These are phyloP conservation scores for Euptelea pleiosperma DNA, from an alignment of 164 flowering plant species.

Conservation along the genomic window DNA sequence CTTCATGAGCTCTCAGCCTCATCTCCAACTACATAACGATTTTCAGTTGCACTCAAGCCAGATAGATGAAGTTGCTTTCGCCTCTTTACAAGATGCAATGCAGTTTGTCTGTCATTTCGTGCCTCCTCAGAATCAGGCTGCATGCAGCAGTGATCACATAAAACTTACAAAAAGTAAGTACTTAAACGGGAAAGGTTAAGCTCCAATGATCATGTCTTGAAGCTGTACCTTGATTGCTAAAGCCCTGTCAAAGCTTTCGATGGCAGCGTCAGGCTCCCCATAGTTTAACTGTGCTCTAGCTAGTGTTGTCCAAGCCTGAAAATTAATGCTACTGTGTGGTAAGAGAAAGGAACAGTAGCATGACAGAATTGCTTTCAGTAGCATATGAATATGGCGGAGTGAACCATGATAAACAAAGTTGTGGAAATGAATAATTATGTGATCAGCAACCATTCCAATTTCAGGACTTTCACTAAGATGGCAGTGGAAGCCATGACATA, in stretches of 20 bases:
- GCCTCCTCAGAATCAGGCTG: slow-evolving; percentile 79
- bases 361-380: not conserved
- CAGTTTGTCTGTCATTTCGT: slow-evolving; percentile 52
- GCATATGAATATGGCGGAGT: too few species aligned
- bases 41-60: slow-evolving; percentile 41
- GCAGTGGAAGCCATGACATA: too few species aligned
- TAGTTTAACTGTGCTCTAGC: slow-evolving; percentile 87
- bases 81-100: slow-evolving; percentile 59
- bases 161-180: slow-evolving; percentile 2
- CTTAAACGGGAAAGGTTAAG: slow-evolving; percentile 1
- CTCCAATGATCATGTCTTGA: not conserved
- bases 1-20: slow-evolving; percentile 27
- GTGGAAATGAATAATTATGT: too few species aligned
- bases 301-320: slow-evolving; percentile 88
- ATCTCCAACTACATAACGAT: slow-evolving; percentile 63
- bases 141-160: slow-evolving; percentile 15
- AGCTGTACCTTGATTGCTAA: slow-evolving; percentile 59
- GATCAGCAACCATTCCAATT: too few species aligned
- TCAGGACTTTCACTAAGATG: too few species aligned
- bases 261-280: slow-evolving; percentile 85
- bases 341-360: not conserved
- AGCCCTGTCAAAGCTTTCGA: slow-evolving; percentile 75
- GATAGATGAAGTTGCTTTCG: slow-evolving; percentile 66
- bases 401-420: too few species aligned
- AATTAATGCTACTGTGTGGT: not conserved